Base-by-base conservation (phyloP, 2,329 filamentous ascomycete genomes). In the Emericellopsis atlantica region DNA sequence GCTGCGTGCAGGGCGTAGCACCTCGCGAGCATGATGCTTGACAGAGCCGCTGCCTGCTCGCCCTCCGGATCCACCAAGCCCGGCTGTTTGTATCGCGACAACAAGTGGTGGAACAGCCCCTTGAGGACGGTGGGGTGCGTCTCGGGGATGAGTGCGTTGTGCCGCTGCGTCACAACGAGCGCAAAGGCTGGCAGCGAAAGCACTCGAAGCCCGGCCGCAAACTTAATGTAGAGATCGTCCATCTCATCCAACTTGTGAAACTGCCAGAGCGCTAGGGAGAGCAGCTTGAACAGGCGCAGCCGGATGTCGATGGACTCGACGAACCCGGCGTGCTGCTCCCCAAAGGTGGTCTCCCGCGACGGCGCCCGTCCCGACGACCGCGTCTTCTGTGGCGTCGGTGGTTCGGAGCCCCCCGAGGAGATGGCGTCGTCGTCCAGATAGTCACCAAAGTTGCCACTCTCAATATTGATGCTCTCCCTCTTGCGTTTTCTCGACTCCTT, bases 1-100 rank as follows among this genome's bases (percentile, higher is more conserved):
- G 84, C 81, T 0, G 80, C 66, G 47, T 72, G 78, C 0, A 75
- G 75, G 2, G 87, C 67, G 54, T 78, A 89, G 51, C 78, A 79
- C 35, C 65, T 55, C 51, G 70, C 62, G 34, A 77, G 54, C 46
- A 76, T 69, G 6, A 48, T 50, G 18, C 59, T 52, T 5, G 67
- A 69, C 35, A 76, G 52, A 15, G 54, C 54, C 7, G 63, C 62
- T 1, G 49, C 42, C 4, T 56, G 54, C 18, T 66, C 60, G 16
- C 53, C 57, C 10, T 59, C 57, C 1, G 48, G 49, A 32, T 61
- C 60, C 11, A 62, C 55, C 33, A 58, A 60, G 8, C 49, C 52
- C 2, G 72, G 71, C 31, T 64, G 55, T 5, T 65, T 60, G 44
- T 55, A 53, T 2, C 59, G 58, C 6, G 56, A 48, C 2, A 74